Conservation (phyloP, 192 early-diverging fungal species). For the Ramicandelaber brevisporus region DNA sequence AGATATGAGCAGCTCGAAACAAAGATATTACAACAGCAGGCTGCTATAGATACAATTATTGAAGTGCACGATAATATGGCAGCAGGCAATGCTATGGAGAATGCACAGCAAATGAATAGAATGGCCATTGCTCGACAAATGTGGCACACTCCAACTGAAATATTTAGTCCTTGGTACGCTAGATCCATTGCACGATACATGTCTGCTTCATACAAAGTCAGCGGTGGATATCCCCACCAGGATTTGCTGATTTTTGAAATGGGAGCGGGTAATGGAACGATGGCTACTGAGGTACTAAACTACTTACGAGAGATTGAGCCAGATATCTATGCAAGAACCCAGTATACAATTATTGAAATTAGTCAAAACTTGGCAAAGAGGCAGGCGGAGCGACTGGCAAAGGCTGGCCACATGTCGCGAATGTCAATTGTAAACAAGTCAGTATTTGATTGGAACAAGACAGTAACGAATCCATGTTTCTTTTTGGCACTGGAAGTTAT, state of each 20-base stretch:
- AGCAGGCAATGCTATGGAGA: no score
- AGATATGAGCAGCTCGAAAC: constrained; percentile 61
- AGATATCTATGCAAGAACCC: constrained; percentile 43
- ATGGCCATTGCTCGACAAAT: constrained; percentile 64
- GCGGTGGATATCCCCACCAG: constrained; percentile 10
- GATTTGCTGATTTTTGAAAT: constrained; percentile 81
- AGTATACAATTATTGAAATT: constrained; percentile 87
- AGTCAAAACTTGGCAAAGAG: constrained; percentile 48
- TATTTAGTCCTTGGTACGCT: constrained; percentile 76
- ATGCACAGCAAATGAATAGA: constrained; percentile 11
- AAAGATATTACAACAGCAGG: no score
- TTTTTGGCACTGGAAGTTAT: constrained; percentile 94
- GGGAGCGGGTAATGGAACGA: constrained; percentile 88
- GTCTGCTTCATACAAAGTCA: constrained; percentile 35
- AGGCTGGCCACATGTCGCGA: constrained; percentile 9
- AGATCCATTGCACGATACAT: constrained; percentile 63
- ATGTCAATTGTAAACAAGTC: constrained; percentile 71
- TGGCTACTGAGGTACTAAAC: constrained; percentile 83
- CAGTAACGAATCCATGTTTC: constrained; percentile 51
- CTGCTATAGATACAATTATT: constrained; percentile 4
- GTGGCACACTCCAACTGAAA: constrained; percentile 95
- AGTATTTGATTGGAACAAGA: constrained; percentile 70
- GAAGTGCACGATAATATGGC: constrained; percentile 2
- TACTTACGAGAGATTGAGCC: constrained; percentile 55
- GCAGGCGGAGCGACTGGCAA: constrained; percentile 23